These are phyloP conservation scores for Celoporthe dispersa DNA, from an alignment of 2,329 filamentous ascomycete genomes.

Conservation along the genomic window DNA sequence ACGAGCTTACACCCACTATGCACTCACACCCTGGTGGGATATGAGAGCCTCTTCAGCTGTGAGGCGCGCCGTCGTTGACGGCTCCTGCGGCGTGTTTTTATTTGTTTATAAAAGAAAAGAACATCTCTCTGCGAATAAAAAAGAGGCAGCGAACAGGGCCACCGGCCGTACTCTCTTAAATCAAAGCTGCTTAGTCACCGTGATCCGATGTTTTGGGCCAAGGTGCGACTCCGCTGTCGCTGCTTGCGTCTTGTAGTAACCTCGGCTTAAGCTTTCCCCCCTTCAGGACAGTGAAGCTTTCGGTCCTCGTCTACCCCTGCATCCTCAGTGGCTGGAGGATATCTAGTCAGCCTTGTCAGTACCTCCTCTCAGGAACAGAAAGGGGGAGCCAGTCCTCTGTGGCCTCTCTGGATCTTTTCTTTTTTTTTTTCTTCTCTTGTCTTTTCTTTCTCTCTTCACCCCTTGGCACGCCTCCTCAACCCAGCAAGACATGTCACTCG, in stretches of 20 bases:
- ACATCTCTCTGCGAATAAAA: not conserved
- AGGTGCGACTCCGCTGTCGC: not conserved
- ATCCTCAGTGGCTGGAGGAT: not conserved
- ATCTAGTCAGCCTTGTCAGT: not conserved
- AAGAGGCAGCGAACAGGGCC: too few relatives aligned
- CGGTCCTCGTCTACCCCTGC: not conserved
- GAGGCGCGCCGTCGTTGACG: not conserved
- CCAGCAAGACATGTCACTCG: slow-evolving; percentile 61
- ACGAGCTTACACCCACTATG: too few relatives aligned
- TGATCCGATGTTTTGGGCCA: not conserved
- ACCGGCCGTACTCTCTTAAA: too few relatives aligned
- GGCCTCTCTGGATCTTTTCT: too few relatives aligned
- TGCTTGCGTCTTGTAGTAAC: not conserved
- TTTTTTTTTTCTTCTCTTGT: too few relatives aligned
- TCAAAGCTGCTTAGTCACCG: slow-evolving; percentile 7
- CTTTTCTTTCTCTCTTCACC: too few relatives aligned
- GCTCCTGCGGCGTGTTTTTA: not conserved
- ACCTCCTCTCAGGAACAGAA: not conserved
- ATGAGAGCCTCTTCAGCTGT: not conserved
- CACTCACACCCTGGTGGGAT: not conserved
- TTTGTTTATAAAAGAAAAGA: too few relatives aligned
- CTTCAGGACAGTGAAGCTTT: not conserved
- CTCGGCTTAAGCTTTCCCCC: slow-evolving; percentile 1
- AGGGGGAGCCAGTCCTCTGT: not conserved
- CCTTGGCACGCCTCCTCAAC: too few relatives aligned